A percentile compares a stretch with the other conserved stretches of the same genome.
These are phyloP conservation scores for Lepidium didymum DNA, from an alignment of 345 rosid species.

Conservation along the genomic window DNA sequence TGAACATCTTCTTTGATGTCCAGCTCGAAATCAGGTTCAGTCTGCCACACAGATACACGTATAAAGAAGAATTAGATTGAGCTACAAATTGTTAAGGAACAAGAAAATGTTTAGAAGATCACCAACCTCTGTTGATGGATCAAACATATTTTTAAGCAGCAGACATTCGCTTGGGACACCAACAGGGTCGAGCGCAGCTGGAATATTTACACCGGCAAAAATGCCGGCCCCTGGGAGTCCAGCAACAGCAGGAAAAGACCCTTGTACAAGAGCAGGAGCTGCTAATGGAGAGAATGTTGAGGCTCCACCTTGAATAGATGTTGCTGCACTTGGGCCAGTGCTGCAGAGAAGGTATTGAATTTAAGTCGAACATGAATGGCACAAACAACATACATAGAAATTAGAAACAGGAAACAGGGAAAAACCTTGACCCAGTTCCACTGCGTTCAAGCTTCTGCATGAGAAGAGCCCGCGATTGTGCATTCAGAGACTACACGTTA, in stretches of 20 bases:
- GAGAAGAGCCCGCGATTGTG: slow-evolving; percentile 76
- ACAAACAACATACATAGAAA: background rate
- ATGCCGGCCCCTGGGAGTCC: slow-evolving; percentile 49
- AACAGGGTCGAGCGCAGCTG: slow-evolving; percentile 49
- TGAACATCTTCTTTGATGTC: slow-evolving; percentile 91
- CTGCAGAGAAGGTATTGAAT: slow-evolving; percentile 30
- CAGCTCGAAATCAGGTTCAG: slow-evolving; percentile 71
- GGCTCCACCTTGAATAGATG: slow-evolving; percentile 39
- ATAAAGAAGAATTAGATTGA: background rate
- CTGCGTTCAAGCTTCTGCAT: slow-evolving; percentile 94
- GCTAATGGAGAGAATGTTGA: slow-evolving; percentile 38
- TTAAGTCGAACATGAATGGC: slow-evolving; percentile 10
- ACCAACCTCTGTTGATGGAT: slow-evolving; percentile 72
- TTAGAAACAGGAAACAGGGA: background rate
- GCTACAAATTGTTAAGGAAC: background rate
- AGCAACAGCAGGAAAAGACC: slow-evolving; percentile 42
- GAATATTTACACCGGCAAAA: slow-evolving; percentile 35
- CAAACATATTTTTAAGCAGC: slow-evolving; percentile 90
- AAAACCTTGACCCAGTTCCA: slow-evolving; percentile 83
- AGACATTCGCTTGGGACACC: slow-evolving; percentile 81
- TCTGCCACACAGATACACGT: slow-evolving; percentile 37
- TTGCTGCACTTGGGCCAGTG: slow-evolving; percentile 39
- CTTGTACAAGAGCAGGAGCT: slow-evolving; percentile 44
- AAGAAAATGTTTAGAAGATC: background rate
- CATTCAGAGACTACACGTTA: slow-evolving; percentile 69